Evolutionary conservation across 2,329 filamentous ascomycete genomes (phyloP).

Genomic region (Ophiobolus disseminans): DNA sequence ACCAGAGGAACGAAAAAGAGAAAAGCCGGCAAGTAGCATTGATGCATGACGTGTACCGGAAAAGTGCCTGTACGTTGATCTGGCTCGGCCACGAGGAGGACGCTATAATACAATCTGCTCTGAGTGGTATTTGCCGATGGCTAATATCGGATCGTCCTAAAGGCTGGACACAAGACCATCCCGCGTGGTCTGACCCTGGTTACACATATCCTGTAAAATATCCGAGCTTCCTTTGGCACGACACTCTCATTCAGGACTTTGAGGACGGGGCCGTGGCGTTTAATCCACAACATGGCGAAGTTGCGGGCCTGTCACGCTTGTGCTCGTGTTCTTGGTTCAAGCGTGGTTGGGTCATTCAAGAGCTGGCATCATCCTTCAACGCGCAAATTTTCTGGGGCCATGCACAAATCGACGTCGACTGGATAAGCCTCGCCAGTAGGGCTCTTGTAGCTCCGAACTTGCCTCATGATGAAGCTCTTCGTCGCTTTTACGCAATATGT

Average conservation of each 20-base stretch:
- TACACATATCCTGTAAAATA: too few relatives aligned
- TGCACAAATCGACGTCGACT: not conserved
- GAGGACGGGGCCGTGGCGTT: not conserved
- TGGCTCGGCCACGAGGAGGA: constrained; percentile 11
- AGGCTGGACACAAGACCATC: not conserved
- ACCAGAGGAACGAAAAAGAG: not conserved
- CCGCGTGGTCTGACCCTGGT: too few relatives aligned
- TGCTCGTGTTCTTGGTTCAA: not conserved
- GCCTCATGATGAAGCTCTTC: not conserved
- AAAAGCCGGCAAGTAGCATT: constrained; percentile 7
- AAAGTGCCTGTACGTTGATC: not conserved
- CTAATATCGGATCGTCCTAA: not conserved
- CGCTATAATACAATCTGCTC: not conserved
- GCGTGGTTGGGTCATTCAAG: constrained; percentile 3
- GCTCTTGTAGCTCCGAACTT: not conserved
- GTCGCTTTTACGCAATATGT: not conserved
- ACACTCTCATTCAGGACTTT: not conserved
- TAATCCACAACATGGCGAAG: not conserved
- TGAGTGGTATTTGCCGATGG: not conserved
- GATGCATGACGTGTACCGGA: constrained; percentile 15
- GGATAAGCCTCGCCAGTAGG: not conserved
- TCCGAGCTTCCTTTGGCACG: not conserved
- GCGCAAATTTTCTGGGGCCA: not conserved
- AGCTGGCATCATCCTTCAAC: not conserved
- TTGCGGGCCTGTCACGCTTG: not conserved